Evolutionary conservation across 345 rosid species (phyloP), one percentile per base, ranked within the genome.

Genomic region (Hirschfeldia incana): DNA sequence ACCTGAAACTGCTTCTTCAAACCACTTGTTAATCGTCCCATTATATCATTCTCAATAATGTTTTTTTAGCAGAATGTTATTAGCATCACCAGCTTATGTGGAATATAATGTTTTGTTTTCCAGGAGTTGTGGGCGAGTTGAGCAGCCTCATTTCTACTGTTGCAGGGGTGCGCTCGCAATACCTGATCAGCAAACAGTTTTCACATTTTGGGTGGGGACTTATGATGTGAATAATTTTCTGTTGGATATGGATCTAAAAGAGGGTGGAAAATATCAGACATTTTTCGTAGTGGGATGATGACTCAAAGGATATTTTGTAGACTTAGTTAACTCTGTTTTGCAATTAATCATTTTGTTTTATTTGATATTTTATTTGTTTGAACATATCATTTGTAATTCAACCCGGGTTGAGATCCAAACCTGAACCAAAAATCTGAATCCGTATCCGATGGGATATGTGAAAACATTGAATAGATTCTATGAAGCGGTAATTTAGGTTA

Each of bases 111-210:
- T 32, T 30, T 0, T 63, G 4, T 63, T 2, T 2, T 11, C 12
- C 69, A 73, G 78, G 65, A 75, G 57, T 75, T 76, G 67, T 68
- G 42, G 32, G 21, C 9, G 33, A 65, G 69, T 65, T 9, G 16
- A 65, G 49, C n/a, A 34, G 69, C n/a, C 29, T 3, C 69, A 0
- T 34, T 36, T 65, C 28, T 65, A 36, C 29, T 34, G 8, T 36
- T 65, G 29, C 69, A 91, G 93, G 57, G 91, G 94, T 63, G 91
- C 82, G 39, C 79, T 83, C 16, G 78, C 74, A 64, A 69, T 32
- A 39, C 65, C 62, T 5, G 72, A 78, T 17, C 83, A 76, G 63
- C 80, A 80, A 32, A 55, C 36, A 64, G 21, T 70, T 73, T 59
- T 11, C 21, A 55, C 12, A 64, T 28, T 28, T 42, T 70, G 71